These are phyloP conservation scores for Yarrowia divulgata DNA, from an alignment of 805 yeast species.

Conservation along the genomic window DNA sequence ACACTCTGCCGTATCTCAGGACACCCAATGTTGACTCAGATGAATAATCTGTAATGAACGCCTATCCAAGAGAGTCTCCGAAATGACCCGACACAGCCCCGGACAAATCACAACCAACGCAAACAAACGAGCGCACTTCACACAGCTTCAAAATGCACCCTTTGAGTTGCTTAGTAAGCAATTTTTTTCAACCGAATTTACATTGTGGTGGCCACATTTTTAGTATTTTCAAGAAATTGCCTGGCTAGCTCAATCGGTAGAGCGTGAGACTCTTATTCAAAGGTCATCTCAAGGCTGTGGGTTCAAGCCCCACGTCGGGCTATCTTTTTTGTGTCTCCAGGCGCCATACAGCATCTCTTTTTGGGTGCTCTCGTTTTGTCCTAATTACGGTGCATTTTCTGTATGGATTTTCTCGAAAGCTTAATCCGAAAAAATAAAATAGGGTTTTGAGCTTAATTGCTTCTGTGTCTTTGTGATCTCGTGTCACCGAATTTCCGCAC, in stretches of 20 bases:
- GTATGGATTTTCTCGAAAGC: background rate
- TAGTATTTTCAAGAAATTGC: background rate
- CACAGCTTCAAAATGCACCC: no score
- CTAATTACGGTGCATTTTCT: background rate
- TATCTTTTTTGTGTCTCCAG: background rate
- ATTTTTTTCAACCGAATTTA: background rate
- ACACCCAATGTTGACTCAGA: background rate
- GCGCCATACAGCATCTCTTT: no score
- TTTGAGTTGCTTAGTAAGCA: constrained; percentile 9
- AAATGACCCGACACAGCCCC: no score
- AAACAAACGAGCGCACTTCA: no score
- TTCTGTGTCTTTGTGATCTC: no score
- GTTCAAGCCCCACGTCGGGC: constrained; percentile 40
- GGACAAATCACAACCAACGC: no score
- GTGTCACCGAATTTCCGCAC: no score
- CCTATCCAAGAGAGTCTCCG: no score
- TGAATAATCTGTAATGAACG: background rate
- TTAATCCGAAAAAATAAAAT: background rate
- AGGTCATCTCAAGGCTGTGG: constrained; percentile 38
- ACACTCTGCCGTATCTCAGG: background rate
- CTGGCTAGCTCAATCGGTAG: constrained; percentile 40
- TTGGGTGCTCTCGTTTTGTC: background rate
- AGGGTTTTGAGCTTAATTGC: background rate
- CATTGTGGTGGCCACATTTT: background rate
- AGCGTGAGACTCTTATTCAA: constrained; percentile 37